Evolutionary conservation across 2,329 filamentous ascomycete species (phyloP).

Genomic region (Xenoacremonium recifei): DNA sequence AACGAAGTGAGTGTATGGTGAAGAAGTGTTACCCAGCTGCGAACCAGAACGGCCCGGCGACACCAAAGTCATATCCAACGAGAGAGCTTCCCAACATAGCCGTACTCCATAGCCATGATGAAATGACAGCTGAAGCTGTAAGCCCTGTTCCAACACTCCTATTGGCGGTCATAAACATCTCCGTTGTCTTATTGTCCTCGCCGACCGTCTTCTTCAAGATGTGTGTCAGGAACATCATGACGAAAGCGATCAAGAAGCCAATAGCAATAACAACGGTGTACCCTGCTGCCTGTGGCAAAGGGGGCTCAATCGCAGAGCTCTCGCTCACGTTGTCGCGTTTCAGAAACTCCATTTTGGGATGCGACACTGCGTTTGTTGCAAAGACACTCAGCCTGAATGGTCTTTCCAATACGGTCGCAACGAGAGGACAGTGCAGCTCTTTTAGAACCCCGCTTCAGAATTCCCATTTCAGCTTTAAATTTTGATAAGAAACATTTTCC

Average conservation of each 20-base stretch:
- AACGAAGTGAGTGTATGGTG: no score
- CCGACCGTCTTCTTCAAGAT: background rate
- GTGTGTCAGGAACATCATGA: slow-evolving; percentile 6
- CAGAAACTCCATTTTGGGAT: background rate
- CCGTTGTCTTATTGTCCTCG: background rate
- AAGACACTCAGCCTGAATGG: no score
- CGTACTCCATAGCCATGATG: slow-evolving; percentile 2
- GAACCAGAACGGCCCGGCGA: background rate
- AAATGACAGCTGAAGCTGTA: slow-evolving; percentile 11
- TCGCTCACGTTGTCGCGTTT: background rate
- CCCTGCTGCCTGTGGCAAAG: slow-evolving; percentile 28
- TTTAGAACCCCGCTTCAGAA: background rate
- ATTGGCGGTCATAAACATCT: slow-evolving; percentile 7
- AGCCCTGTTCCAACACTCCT: slow-evolving; percentile 8
- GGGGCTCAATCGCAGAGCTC: slow-evolving; percentile 18
- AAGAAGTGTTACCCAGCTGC: background rate
- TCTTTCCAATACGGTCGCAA: no score
- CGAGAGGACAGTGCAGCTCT: no score
- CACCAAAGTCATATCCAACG: background rate
- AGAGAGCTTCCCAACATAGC: background rate
- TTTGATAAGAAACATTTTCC: background rate
- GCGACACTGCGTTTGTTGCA: no score
- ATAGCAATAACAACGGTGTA: slow-evolving; percentile 34
- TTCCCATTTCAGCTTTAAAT: background rate
- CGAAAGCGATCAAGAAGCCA: slow-evolving; percentile 33